These are phyloP conservation scores for Mycotypha africana DNA, from an alignment of 371 early-diverging fungal genomes.

Conservation along the genomic window DNA sequence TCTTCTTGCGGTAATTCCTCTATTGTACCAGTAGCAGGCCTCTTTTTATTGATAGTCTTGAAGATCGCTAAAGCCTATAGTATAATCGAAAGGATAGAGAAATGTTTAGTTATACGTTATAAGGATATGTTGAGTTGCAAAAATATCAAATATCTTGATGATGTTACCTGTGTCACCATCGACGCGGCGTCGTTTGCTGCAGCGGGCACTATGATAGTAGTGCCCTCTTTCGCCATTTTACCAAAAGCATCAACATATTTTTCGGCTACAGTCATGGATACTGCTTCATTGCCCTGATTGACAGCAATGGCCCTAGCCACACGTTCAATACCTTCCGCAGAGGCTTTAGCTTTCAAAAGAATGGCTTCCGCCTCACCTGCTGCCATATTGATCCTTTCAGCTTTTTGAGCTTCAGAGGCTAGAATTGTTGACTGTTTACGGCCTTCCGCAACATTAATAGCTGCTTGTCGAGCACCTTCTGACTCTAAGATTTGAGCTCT, in stretches of 20 bases:
- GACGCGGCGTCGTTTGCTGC: constrained; percentile 75
- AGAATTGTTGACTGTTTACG: constrained; percentile 88
- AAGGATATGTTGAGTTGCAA: neutral
- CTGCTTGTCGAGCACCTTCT: constrained; percentile 92
- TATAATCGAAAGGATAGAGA: neutral
- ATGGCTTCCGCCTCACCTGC: constrained; percentile 88
- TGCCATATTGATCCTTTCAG: constrained; percentile 89
- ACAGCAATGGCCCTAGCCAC: constrained; percentile 77
- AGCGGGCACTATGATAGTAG: constrained; percentile 90
- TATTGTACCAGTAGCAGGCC: too few relatives aligned
- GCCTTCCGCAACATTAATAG: constrained; percentile 97
- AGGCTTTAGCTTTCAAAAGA: constrained; percentile 78
- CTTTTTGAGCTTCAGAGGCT: constrained; percentile 90
- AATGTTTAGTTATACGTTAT: neutral
- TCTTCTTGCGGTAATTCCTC: too few relatives aligned
- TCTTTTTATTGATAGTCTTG: constrained; percentile 45
- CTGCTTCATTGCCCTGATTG: constrained; percentile 76
- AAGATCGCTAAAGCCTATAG: constrained; percentile 48
- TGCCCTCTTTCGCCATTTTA: constrained; percentile 88
- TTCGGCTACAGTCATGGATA: constrained; percentile 92
- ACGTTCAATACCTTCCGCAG: constrained; percentile 73
- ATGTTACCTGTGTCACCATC: constrained; percentile 78
- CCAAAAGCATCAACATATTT: constrained; percentile 95
- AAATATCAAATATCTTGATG: neutral
- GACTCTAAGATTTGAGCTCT: constrained; percentile 95